Percentiles rank a stretch among this genome's conserved stretches.
Evolutionary conservation across 2,329 filamentous ascomycete species (phyloP).

Genomic region (Reticulascus tulasneorum): DNA sequence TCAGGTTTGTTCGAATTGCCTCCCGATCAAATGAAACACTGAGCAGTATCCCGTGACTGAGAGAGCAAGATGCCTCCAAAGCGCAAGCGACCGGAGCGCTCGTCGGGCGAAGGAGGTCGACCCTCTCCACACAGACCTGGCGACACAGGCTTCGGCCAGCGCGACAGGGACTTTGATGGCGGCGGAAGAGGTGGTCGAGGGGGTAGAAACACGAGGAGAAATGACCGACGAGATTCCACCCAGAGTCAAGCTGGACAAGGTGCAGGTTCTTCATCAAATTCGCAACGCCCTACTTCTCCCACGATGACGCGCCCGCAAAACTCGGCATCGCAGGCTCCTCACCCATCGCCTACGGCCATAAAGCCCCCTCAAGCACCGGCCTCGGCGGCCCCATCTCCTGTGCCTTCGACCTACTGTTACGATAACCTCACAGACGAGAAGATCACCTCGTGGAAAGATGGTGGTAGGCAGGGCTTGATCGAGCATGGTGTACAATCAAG

Average conservation of each 20-base stretch:
- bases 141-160: constrained; percentile 51
- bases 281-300: constrained; percentile 8
- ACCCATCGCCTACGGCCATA: constrained; percentile 23
- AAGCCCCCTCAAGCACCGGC: constrained; percentile 19
- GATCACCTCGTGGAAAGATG: constrained; percentile 64
- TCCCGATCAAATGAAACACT: constrained; percentile 12
- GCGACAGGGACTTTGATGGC: constrained; percentile 49
- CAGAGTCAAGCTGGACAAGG: constrained; percentile 22
- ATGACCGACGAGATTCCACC: constrained; percentile 50
- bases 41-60: constrained; percentile 15
- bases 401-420: constrained; percentile 60
- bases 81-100: constrained; percentile 54
- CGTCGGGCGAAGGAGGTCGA: constrained; percentile 44
- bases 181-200: constrained; percentile 41
- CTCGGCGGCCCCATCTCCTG: constrained; percentile 24
- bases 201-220: constrained; percentile 40
- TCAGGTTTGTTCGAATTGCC: no score
- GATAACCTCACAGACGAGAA: constrained; percentile 69
- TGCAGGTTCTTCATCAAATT: constrained; percentile 6
- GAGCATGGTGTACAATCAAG: constrained; percentile 61
- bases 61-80: constrained; percentile 50
- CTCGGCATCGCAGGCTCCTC: constrained; percentile 21
- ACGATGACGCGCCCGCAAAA: constrained; percentile 7
- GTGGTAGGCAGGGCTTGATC: constrained; percentile 60
- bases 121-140: constrained; percentile 61